Evolutionary conservation across 345 rosid species (phyloP).

Genomic region (Lepidium africanum): DNA sequence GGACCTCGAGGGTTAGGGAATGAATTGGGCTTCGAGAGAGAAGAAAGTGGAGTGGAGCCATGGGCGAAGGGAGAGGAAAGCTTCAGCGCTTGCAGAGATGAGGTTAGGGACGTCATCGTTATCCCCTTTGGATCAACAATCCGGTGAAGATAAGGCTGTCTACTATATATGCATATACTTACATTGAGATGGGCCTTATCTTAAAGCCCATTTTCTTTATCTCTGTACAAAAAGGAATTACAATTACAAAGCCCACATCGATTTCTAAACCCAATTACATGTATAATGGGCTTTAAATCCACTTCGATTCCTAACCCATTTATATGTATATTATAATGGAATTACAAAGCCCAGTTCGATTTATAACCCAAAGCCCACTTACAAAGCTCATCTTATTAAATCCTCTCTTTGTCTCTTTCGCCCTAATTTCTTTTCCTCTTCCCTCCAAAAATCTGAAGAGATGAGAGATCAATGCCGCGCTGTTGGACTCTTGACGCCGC

Average conservation of each 20-base stretch:
- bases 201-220: background rate
- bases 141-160: constrained; percentile 5
- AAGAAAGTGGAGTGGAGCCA: constrained; percentile 44
- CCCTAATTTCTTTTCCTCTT: background rate
- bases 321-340: too few species aligned
- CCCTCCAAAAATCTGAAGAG: background rate
- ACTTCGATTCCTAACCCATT: too few species aligned
- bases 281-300: too few species aligned
- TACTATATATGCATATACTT: background rate
- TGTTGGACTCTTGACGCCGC: constrained; percentile 65
- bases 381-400: too few species aligned
- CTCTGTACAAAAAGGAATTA: background rate
- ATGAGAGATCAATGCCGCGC: constrained; percentile 25
- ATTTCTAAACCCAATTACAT: background rate
- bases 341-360: too few species aligned
- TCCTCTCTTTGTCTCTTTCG: background rate
- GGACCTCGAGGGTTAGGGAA: constrained; percentile 6
- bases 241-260: background rate
- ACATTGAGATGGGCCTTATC: background rate
- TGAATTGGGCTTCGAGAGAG: constrained; percentile 41
- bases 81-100: constrained; percentile 38
- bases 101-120: constrained; percentile 28
- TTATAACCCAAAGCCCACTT: too few species aligned
- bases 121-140: background rate
- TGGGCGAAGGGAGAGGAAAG: constrained; percentile 44